Evolutionary conservation across 75 land plant genomes (phyloP), one percentile per base, ranked within the genome.

Genomic region (Cupressus sempervirens): DNA sequence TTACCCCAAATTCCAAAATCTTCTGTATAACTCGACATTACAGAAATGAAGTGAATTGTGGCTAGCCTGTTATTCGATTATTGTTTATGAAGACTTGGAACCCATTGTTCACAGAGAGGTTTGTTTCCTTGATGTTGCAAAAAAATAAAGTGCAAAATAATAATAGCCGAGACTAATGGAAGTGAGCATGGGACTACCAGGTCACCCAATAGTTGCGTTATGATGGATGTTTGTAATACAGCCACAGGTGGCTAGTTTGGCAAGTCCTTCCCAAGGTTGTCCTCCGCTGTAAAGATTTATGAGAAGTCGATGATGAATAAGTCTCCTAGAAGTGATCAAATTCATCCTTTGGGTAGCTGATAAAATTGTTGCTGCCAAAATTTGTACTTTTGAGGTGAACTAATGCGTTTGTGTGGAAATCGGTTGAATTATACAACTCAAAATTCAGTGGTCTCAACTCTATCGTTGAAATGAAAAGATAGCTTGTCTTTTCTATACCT

Each of bases 151-250:
- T 16, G 6, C 62, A 56, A 56, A 20, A 16, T 56, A 56, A 18
- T 18, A 56, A 18, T 4, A 56, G 23, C 0, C 5, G 62, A 56
- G 23, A 56, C 62, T 18, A 0, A 56, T 6, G 18, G 6, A 16
- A 18, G 0, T 3, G 18, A 5, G 0, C 0, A 0, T 3, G 23
- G 4, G 4, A 56, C 23, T 18, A 20, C 0, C 1, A 56, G 0
- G 23, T 18, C 3, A 1, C 6, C 62, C 23, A 56, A 4, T 56
- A 0, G 0, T 18, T 4, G 16, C 4, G 23, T 56, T 56, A 23
- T 3, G 18, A 56, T 56, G 23, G 62, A 23, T 16, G 23, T 56
- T 1, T 56, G 62, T 4, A 56, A 18, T 56, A 56, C 62, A 0
- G 4, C 26, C 0, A 18, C 23, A 18, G 23, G 62, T 56, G 62